Evolutionary conservation across 371 early-diverging fungal species (phyloP), one percentile per base, ranked within the genome.

Genomic region (Blakeslea trispora): DNA sequence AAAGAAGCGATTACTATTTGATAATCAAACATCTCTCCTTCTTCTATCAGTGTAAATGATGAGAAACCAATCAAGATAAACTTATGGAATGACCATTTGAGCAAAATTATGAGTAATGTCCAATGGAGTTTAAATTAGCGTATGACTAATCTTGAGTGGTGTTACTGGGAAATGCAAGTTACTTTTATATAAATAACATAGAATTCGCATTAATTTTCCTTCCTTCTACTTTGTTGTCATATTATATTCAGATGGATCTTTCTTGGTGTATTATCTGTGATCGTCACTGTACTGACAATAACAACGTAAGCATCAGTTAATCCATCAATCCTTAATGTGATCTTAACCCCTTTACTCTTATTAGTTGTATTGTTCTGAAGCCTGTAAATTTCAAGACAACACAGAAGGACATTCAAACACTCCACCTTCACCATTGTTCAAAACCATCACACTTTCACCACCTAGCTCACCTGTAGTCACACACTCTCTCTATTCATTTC

Each of bases 201-300:
- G 7, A 17, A 32, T 31, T 11, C 43, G 31, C 43, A 23, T 45
- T 18, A 34, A 45, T 40, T 18, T 39, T 41, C 9, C 19, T 34
- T 40, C 28, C 22, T 22, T 32, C 39, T 17, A 10, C 11, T 17
- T 23, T 28, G 15, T 22, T 35, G 13, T 24, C 24, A 17, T 14
- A 15, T 11, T 34, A 45, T n/a, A 45, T n/a, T 17, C 59, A 41
- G 31, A 68, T 68, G 68, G 55, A 64, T 74, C 66, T 46, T 56
- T 68, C 56, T 59, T 64, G 47, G 70, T 72, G 55, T 73, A 71
- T 42, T 69, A 71, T 45, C 65, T 69, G 62, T 66, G 75, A 53
- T 61, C 54, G 60, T 49, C 60, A 60, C 21, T 60, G 55, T 50
- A 46, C 53, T 46, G 66, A 66, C 45, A 53, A n/a, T n/a, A n/a